Evolutionary conservation across 2,329 filamentous ascomycete genomes (phyloP), one percentile per base, ranked within the genome.

Genomic region (Periconia digitata): DNA sequence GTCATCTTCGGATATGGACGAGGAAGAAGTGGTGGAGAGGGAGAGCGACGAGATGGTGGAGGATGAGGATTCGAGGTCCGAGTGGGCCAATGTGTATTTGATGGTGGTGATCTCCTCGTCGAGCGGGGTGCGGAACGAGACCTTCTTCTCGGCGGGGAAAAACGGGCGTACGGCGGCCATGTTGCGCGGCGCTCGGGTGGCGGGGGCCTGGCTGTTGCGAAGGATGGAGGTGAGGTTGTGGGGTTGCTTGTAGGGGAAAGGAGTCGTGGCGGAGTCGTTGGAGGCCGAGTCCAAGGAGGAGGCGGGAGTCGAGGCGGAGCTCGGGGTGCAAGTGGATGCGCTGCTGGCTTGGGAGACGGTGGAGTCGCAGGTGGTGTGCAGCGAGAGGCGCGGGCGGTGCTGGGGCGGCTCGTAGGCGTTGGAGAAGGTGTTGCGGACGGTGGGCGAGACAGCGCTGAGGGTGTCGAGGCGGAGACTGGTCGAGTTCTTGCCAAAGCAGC

Each of bases 81-180:
- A 79, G 54, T 84, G 81, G 32, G 77, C 76, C 44, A 78, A 67
- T 5, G 76, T 79, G 65, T 82, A 85, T 47, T 71, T 76, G 35
- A 76, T 73, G 2, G 76, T 85, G 53, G 73, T 74, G 57, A 85
- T 83, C 47, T 83, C 80, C 60, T 85, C 82, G 39, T 81, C 80
- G 21, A 85, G 63, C 16, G 79, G 77, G 12, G 71, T 72, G 17
- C 77, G 74, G 61, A 84, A 85, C 21, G 75, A 76, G 12, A 85
- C 82, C 53, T 73, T 75, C 70, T 85, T 85, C 58, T 77, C 71
- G 2, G 78, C 72, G 3, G 81, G 80, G 59, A 84, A 84, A 65
- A 73, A 67, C 50, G 71, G 71, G 47, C 70, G 59, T 39, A 72
- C 67, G 23, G 75, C 58, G 1, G 76, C 72, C 56, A 73, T 74